phyloP scores from a whole-genome alignment of 176 grass and related monocot genomes.

The Avena atlantica region DNA sequence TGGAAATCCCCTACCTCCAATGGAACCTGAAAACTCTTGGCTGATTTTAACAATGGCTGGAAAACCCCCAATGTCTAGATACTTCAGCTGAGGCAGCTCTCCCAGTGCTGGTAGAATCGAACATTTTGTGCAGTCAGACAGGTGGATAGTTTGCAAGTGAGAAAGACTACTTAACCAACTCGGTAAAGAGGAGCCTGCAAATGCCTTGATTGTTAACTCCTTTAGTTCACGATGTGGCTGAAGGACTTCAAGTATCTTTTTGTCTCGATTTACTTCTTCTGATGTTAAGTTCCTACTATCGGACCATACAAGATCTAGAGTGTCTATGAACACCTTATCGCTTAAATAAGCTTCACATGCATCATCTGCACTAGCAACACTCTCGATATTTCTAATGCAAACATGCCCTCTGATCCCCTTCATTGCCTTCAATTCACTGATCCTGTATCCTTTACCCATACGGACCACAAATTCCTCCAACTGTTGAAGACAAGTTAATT shows the following conservation, averaged over 20 bases:
- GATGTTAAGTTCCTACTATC: conserved; percentile 36
- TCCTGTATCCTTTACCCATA: conserved; percentile 62
- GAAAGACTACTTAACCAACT: conserved; percentile 61
- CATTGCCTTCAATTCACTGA: conserved; percentile 67
- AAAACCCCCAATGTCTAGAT: conserved; percentile 59
- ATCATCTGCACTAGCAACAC: conserved; percentile 54
- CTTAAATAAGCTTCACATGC: conserved; percentile 55
- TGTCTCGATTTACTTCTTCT: conserved; percentile 34
- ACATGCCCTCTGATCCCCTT: conserved; percentile 52
- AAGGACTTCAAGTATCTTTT: conserved; percentile 56
- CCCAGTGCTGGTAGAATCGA: conserved; percentile 63
- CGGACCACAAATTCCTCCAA: conserved; percentile 68
- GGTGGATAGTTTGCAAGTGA: conserved; percentile 69
- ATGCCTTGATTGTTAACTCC: conserved; percentile 64
- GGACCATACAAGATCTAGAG: conserved; percentile 67
- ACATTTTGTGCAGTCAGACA: conserved; percentile 65
- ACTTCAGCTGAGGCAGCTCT: conserved; percentile 58
- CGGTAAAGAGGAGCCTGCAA: conserved; percentile 60
- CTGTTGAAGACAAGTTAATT: conserved; percentile 63
- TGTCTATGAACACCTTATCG: conserved; percentile 52
- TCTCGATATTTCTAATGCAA: conserved; percentile 61
- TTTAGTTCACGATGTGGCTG: conserved; percentile 59
- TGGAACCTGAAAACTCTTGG: conserved; percentile 62
- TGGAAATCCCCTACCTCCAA: conserved; percentile 53
- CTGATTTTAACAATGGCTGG: conserved; percentile 51